These are phyloP conservation scores for Neurospora intermedia DNA, from an alignment of 495 filamentous ascomycete genomes.

Conservation along the genomic window DNA sequence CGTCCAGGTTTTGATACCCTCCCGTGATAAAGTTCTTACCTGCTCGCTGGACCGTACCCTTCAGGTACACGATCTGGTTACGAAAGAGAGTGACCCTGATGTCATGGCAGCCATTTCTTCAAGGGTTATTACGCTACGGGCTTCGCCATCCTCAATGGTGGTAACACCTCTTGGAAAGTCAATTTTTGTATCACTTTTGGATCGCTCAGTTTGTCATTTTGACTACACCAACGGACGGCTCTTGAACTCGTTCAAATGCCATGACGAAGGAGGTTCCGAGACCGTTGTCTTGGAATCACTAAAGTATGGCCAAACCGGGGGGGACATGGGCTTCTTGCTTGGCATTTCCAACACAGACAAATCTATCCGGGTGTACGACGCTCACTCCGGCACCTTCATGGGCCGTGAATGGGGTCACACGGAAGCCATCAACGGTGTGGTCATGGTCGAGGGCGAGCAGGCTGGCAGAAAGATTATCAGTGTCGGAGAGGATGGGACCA, in stretches of 20 bases:
- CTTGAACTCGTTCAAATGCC: constrained; percentile 64
- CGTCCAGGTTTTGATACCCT: constrained; percentile 36
- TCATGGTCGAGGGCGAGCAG: constrained; percentile 53
- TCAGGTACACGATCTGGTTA: constrained; percentile 65
- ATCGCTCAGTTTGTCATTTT: constrained; percentile 69
- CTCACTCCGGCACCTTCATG: constrained; percentile 61
- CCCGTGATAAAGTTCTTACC: constrained; percentile 58
- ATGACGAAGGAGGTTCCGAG: constrained; percentile 67
- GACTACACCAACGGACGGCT: constrained; percentile 63
- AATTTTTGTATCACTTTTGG: constrained; percentile 64
- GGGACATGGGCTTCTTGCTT: constrained; percentile 47
- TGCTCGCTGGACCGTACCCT: constrained; percentile 82
- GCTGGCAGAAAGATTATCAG: constrained; percentile 51
- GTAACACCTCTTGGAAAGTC: constrained; percentile 52
- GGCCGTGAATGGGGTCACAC: constrained; percentile 90
- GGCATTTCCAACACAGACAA: constrained; percentile 90
- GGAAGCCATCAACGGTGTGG: constrained; percentile 75
- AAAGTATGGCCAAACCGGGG: constrained; percentile 38
- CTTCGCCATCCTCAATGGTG: constrained; percentile 77
- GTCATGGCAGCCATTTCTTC: constrained; percentile 64
- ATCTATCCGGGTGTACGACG: constrained; percentile 81
- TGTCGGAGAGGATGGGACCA: constrained; percentile 70
- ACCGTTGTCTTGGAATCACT: constrained; percentile 74
- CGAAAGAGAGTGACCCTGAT: constrained; percentile 56
- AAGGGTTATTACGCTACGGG: constrained; percentile 67